These are phyloP conservation scores for Cucurbita ficifolia DNA, from an alignment of 306 rosid species.

Conservation along the genomic window DNA sequence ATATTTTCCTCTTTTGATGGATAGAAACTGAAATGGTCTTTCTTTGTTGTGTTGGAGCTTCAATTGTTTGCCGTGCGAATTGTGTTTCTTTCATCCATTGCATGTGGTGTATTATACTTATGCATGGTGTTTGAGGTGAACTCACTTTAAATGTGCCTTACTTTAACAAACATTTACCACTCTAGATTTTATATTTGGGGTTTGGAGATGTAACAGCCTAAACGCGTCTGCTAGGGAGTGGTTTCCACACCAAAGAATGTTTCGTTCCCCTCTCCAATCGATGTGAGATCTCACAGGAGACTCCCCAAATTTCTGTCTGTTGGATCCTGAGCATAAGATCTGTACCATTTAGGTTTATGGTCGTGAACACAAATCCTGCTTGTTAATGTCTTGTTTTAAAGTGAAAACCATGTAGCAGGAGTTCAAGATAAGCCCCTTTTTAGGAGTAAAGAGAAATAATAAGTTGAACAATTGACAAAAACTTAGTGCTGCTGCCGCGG, in stretches of 20 bases:
- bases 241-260: too few species aligned
- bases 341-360: neutral
- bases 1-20: neutral
- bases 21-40: neutral
- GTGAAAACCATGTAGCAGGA: neutral
- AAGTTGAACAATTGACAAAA: neutral
- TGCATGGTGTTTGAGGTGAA: neutral
- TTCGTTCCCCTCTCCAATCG: too few species aligned
- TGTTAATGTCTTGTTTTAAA: neutral
- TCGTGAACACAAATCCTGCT: neutral
- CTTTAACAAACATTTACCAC: neutral
- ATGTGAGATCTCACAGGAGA: too few species aligned
- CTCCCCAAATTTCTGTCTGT: neutral
- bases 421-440: neutral
- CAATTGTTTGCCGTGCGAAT: neutral
- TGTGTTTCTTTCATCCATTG: neutral
- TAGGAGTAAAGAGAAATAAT: neutral
- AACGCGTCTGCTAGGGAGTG: too few species aligned
- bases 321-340: neutral
- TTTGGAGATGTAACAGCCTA: neutral
- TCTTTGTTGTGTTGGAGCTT: neutral
- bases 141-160: neutral
- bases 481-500: neutral
- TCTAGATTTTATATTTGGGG: neutral
- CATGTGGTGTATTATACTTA: neutral